Evolutionary conservation across 441 rosid genomes (phyloP), one percentile per base, ranked within the genome.

Genomic region (Adansonia gregorii): DNA sequence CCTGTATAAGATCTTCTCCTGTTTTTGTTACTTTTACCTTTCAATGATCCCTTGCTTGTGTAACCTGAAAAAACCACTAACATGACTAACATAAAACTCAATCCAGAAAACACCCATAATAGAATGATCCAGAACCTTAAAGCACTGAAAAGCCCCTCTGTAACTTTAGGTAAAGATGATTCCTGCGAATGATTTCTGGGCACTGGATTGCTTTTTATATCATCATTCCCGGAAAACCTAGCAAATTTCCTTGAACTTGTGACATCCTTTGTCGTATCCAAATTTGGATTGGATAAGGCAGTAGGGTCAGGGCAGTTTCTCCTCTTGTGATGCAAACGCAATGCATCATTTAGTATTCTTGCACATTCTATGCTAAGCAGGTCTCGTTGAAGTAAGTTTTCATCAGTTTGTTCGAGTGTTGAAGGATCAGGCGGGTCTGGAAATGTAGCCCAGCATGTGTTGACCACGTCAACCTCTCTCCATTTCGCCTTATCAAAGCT

Each of bases 401-500:
- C 85, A 72, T 92, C 87, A 52, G 90, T 82, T 51, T 55, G 85
- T 75, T 90, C 84, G 4, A 93, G 89, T 10, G 87, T 78, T 4
- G 88, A 85, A 75, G 95, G 89, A 75, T 78, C 87, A 6, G 99
- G 99, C 12, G 97, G 98, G 80, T 91, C 97, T 2, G 98, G 98
- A 83, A 96, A 96, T 82, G 84, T 89, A 67, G 90, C 90, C 98
- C 97, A 91, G 81, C 98, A 96, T 77, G 80, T 83, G 82, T 91
- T 92, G 75, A 91, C 91, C 81, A 96, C 39, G 75, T 93, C 98
- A 0, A 78, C 82, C 55, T 91, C 90, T 85, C 99, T 91, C 97
- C 95, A 92, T 0, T 94, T 89, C 15, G 98, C 99, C 87, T 94
- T 96, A 77, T 94, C 97, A 74, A 96, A 96, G 86, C 98, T 96